Evolutionary conservation across 2,329 filamentous ascomycete genomes (phyloP).

Genomic region (Raffaelea arxii): DNA sequence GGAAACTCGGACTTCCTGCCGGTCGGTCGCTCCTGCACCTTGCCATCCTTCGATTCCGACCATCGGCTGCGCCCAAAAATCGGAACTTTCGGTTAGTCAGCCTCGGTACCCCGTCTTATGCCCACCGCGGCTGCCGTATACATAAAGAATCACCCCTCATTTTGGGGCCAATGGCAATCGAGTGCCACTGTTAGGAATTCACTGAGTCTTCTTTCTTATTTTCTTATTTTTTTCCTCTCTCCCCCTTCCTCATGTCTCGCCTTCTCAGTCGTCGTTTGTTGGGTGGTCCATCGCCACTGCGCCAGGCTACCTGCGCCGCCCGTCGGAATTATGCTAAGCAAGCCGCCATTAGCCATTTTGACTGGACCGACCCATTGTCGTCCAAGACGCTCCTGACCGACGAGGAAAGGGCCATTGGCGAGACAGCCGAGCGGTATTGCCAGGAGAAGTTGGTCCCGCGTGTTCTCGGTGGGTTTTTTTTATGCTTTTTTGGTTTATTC

Average conservation of each 20-base stretch:
- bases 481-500: too few species aligned
- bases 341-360: conserved; percentile 39
- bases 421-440: conserved; percentile 88
- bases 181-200: too few species aligned
- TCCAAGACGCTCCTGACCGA: conserved; percentile 71
- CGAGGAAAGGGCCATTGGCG: conserved; percentile 80
- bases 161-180: too few species aligned
- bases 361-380: conserved; percentile 85
- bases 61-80: too few species aligned
- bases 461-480: conserved; percentile 58
- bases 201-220: background rate
- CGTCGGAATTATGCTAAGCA: conserved; percentile 10
- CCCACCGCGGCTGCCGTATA: too few species aligned
- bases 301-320: conserved; percentile 4
- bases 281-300: conserved; percentile 9
- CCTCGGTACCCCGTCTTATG: too few species aligned
- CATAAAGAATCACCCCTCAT: too few species aligned
- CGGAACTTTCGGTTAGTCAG: too few species aligned
- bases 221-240: background rate
- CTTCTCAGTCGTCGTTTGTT: conserved; percentile 8
- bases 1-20: too few species aligned
- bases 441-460: conserved; percentile 80
- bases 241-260: conserved; percentile 9
- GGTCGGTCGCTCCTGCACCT: too few species aligned
- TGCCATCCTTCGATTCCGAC: too few species aligned